phyloP scores from a whole-genome alignment of 768 basidiomycete species.

The Amanita thiersii region DNA sequence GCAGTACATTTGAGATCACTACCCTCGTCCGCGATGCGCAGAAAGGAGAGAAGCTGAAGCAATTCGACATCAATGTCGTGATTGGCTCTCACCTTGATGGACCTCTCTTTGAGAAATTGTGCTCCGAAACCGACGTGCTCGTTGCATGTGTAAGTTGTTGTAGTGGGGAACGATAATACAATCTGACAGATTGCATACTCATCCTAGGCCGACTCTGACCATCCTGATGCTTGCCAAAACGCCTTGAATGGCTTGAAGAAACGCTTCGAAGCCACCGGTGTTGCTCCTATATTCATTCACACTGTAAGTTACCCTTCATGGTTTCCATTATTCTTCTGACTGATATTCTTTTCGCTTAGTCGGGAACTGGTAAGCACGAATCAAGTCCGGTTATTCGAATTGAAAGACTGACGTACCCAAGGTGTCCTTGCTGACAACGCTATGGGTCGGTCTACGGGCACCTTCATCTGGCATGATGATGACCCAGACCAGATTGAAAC shows the following conservation, averaged over 20 bases:
- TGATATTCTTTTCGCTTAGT: constrained; percentile 20
- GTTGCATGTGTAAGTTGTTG: too few relatives aligned
- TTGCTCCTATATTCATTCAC: constrained; percentile 45
- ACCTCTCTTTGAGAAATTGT: neutral
- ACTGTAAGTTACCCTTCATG: constrained; percentile 34
- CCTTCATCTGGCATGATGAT: constrained; percentile 39
- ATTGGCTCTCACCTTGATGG: constrained; percentile 30
- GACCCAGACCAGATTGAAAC: constrained; percentile 38
- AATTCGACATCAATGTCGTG: constrained; percentile 27
- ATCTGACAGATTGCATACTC: neutral
- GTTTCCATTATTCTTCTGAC: neutral
- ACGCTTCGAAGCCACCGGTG: constrained; percentile 30
- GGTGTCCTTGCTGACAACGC: constrained; percentile 39
- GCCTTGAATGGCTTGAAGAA: constrained; percentile 47
- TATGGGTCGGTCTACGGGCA: constrained; percentile 26
- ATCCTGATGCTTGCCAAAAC: constrained; percentile 33
- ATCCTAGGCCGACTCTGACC: constrained; percentile 31
- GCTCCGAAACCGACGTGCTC: too few relatives aligned
- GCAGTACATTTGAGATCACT: constrained; percentile 29
- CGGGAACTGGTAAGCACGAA: too few relatives aligned
- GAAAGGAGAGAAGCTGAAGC: constrained; percentile 34
- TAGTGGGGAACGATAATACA: neutral
- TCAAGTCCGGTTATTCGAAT: constrained; percentile 12
- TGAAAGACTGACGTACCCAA: too few relatives aligned
- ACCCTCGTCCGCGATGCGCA: constrained; percentile 34